Evolutionary conservation across 805 yeast species (phyloP), one percentile per base, ranked within the genome.

Genomic region (Yarrowia keelungensis): DNA sequence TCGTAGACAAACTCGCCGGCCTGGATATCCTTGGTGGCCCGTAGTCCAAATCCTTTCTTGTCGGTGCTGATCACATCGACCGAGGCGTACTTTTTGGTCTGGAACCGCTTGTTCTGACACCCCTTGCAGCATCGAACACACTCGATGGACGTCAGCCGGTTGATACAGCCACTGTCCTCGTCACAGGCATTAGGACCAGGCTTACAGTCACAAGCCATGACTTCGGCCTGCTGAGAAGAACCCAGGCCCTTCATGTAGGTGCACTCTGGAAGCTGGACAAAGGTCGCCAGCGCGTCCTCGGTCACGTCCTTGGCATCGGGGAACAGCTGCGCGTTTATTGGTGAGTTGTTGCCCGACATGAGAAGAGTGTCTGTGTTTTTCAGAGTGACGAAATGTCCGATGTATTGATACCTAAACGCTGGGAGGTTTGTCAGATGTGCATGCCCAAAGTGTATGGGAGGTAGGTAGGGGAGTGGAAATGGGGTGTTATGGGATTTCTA

Each of bases 121-220:
- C 84, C 81, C 38, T 82, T 81, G 41, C 97, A 97, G 78, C 98
- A 94, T 15, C 83, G 79, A 5, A 87, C 84, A 84, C 99, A 94
- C 78, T 94, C 99, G 61, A 94, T 92, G 47, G 92, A 89, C 0
- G 98, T 95, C 65, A 92, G 84, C 65, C 98, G 81, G 78, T 94
- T 94, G 74, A 95, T 92, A 84, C 99, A 94, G 76, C 89, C 92
- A 15, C 95, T 89, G 71, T 88, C 87, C 39, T 89, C 91, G 42
- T 87, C 91, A 83, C 99, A 94, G 1, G 98, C 97, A 32, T 79
- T 70, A 70, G 73, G 65, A 78, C 82, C 19, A 81, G 83, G 76
- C 84, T 90, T 51, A 81, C 99, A 94, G 75, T 92, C 98, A 82
- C 99, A 94, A 15, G 93, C 86, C 95, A 94, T 92, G 71, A 84